Percentiles rank a stretch among this genome's conserved stretches.
These are phyloP conservation scores for Yarrowia sp. DNA, from an alignment of 805 yeast species.

Conservation along the genomic window DNA sequence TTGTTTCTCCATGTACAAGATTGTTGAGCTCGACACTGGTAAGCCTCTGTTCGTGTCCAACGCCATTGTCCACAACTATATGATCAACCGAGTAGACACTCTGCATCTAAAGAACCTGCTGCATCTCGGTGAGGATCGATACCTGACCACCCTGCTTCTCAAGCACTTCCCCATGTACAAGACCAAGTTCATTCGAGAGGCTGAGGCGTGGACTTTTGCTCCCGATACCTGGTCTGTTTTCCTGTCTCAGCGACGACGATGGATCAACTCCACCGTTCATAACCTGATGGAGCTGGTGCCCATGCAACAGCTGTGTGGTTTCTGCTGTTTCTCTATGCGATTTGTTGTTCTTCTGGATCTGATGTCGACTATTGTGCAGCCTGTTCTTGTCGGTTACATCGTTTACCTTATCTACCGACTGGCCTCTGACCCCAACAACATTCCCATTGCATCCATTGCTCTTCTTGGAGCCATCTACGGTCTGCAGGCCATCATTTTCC, in stretches of 20 bases:
- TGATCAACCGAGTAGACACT: constrained; percentile 63
- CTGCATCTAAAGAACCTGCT: constrained; percentile 66
- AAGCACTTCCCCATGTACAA: constrained; percentile 62
- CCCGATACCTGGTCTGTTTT: constrained; percentile 65
- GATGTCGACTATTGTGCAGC: constrained; percentile 66
- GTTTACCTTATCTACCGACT: constrained; percentile 61
- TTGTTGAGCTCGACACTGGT: constrained; percentile 62
- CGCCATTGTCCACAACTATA: constrained; percentile 62
- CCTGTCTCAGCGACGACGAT: constrained; percentile 69
- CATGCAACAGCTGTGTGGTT: constrained; percentile 67
- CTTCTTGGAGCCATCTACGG: constrained; percentile 64
- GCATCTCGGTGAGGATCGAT: constrained; percentile 69
- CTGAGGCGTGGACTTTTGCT: constrained; percentile 65
- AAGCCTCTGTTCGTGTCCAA: constrained; percentile 68
- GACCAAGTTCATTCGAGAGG: constrained; percentile 63
- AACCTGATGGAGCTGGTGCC: constrained; percentile 66
- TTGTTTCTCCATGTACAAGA: constrained; percentile 65
- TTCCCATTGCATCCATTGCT: constrained; percentile 64
- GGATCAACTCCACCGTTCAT: constrained; percentile 73
- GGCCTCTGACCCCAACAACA: constrained; percentile 55
- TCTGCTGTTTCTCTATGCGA: constrained; percentile 70
- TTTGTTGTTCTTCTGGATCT: constrained; percentile 64
- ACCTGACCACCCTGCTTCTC: constrained; percentile 62
- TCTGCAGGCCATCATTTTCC: constrained; percentile 61
- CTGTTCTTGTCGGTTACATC: constrained; percentile 60